Conservation (phyloP, 768 basidiomycete species). For the Rhizopogon rudus region DNA sequence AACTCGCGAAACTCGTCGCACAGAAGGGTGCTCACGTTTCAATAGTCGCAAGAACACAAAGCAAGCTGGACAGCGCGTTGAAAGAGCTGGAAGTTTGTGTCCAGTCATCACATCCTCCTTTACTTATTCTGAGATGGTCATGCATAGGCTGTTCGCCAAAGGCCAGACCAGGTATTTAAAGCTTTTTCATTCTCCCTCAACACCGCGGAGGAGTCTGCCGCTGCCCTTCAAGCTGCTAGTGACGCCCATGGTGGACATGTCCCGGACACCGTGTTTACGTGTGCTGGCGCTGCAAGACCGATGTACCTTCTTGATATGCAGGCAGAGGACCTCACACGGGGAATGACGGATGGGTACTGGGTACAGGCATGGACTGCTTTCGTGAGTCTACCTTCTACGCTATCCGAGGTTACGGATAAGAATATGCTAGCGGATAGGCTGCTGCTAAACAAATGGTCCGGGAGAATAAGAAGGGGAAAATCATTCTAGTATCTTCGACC, state of each 20-base stretch:
- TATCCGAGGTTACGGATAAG: neutral
- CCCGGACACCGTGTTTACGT: constrained; percentile 76
- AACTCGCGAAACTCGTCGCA: constrained; percentile 62
- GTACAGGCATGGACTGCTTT: constrained; percentile 38
- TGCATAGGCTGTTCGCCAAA: constrained; percentile 44
- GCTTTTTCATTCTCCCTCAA: constrained; percentile 64
- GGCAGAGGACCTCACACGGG: constrained; percentile 50
- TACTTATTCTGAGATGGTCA: neutral
- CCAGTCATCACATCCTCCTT: neutral
- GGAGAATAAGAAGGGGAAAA: constrained; percentile 56
- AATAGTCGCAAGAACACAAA: constrained; percentile 75
- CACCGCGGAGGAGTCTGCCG: constrained; percentile 44
- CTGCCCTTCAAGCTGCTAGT: constrained; percentile 61
- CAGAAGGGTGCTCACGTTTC: constrained; percentile 75
- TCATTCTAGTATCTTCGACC: constrained; percentile 72
- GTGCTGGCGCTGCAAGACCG: constrained; percentile 71
- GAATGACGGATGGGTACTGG: constrained; percentile 56
- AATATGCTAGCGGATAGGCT: constrained; percentile 36
- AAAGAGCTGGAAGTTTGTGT: constrained; percentile 57
- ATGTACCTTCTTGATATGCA: constrained; percentile 70
- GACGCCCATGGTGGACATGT: constrained; percentile 46
- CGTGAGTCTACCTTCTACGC: constrained; percentile 29
- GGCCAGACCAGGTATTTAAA: constrained; percentile 55
- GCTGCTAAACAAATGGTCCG: constrained; percentile 62
- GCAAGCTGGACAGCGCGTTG: constrained; percentile 56